phyloP scores from a whole-genome alignment of 2,329 filamentous ascomycete genomes.

The Calonectria naviculata region DNA sequence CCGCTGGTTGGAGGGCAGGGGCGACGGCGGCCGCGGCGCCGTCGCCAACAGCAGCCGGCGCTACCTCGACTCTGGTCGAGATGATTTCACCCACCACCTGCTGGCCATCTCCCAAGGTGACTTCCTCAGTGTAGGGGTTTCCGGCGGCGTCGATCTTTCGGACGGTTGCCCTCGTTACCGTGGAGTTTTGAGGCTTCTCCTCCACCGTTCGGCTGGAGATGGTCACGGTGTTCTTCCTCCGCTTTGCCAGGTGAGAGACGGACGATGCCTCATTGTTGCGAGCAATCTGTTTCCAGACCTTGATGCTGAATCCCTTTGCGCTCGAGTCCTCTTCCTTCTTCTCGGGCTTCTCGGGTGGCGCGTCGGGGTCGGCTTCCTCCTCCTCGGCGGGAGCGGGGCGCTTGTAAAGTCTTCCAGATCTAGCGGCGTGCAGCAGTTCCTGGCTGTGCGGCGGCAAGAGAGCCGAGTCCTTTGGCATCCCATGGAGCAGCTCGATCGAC shows the following conservation, averaged over 20 bases:
- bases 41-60: constrained; percentile 59
- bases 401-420: constrained; percentile 82
- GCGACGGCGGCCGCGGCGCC: constrained; percentile 56
- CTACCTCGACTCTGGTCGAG: constrained; percentile 65
- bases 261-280: constrained; percentile 66
- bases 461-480: constrained; percentile 88
- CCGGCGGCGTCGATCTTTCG: constrained; percentile 81
- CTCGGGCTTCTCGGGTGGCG: constrained; percentile 61
- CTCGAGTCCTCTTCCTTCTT: constrained; percentile 73
- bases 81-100: constrained; percentile 85
- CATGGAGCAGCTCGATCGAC: constrained; percentile 78
- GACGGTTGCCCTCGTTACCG: constrained; percentile 82
- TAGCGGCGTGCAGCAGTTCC: constrained; percentile 82
- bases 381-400: constrained; percentile 72
- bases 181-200: constrained; percentile 60
- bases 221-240: constrained; percentile 70
- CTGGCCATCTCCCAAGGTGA: constrained; percentile 84
- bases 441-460: constrained; percentile 83
- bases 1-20: constrained; percentile 45
- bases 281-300: constrained; percentile 71
- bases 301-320: constrained; percentile 64
- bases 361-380: constrained; percentile 65
- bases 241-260: constrained; percentile 69
- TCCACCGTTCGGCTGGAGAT: constrained; percentile 63
- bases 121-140: constrained; percentile 85